Evolutionary conservation across 768 basidiomycete genomes (phyloP).

Genomic region (Mrakia hoshinonis): DNA sequence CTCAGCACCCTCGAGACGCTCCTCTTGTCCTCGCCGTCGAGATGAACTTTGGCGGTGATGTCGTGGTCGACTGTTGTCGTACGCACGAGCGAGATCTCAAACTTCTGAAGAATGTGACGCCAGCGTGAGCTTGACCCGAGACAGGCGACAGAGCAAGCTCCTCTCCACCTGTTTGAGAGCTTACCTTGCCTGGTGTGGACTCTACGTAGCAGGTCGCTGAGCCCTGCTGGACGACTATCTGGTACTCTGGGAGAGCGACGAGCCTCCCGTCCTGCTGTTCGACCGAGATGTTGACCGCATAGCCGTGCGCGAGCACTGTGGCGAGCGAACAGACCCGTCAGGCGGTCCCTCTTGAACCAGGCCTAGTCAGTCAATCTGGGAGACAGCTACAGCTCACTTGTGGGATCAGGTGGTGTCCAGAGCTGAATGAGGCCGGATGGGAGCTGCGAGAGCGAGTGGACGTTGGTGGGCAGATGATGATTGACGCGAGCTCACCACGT

Average conservation of each 20-base stretch:
- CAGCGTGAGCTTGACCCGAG: neutral
- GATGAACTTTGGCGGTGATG: neutral
- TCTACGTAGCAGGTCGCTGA: neutral
- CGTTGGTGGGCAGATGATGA: too few species aligned
- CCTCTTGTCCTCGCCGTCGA: neutral
- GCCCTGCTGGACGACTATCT: neutral
- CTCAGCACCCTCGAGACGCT: neutral
- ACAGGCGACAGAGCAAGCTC: too few species aligned
- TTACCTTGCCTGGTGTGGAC: neutral
- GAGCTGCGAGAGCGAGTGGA: too few species aligned
- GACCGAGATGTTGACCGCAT: neutral
- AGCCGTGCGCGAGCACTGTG: neutral
- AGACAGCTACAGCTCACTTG: too few species aligned
- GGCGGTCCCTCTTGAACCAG: too few species aligned
- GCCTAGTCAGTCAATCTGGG: too few species aligned
- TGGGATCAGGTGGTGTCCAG: too few species aligned
- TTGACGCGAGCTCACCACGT: too few species aligned
- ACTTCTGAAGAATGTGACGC: neutral
- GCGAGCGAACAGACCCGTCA: too few species aligned
- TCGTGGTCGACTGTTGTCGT: neutral
- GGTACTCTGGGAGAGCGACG: neutral
- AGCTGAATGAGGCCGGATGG: too few species aligned
- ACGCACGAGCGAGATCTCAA: neutral
- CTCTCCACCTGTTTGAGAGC: too few species aligned
- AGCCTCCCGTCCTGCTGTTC: neutral